Evolutionary conservation across 1,139 yeast species (phyloP), one percentile per base, ranked within the genome.

Genomic region (Magnusiomyces fungicola): DNA sequence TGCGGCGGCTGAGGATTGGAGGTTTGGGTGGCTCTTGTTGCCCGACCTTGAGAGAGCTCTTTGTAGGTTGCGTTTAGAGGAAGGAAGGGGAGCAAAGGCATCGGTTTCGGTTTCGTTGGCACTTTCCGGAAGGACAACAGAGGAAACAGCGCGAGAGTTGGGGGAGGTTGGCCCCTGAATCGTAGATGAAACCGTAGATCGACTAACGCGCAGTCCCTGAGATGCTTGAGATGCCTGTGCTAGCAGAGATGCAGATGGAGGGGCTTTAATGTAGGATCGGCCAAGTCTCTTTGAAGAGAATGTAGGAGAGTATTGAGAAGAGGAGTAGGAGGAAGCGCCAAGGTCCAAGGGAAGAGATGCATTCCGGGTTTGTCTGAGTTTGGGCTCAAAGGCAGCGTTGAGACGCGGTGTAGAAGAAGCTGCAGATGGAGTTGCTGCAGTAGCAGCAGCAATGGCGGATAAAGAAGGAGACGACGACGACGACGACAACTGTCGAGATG

Each of bases 191-290:
- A 22, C 19, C 9, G 39, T 16, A 24, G 43, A 25, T 21, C 43
- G 43, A 25, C 32, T 41, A 5, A 45, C 39, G 18, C 50, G 47
- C 12, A 44, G 36, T 3, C 50, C 50, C 24, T 48, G 47, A 2
- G 50, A 45, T 16, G 50, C 48, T 23, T 48, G 50, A 10, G 40
- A 41, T 4, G 50, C 43, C 18, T 48, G 50, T 7, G 30, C 41
- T 10, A 40, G 33, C 24, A 39, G 43, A 21, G 23, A 24, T 16
- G 22, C 43, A 29, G 43, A 38, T 3, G 37, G 23, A 36, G 38
- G 6, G 21, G 30, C n/a, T 22, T 32, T 32, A 3, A 16, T 5
- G 32, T 16, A 33, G 22, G 30, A 23, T n/a, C 39, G 45, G 16
- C 22, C 10, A 22, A n/a, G 39, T 7, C 29, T 25, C 22, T 43